Percentiles rank a stretch among this genome's conserved stretches.
Evolutionary conservation across 108 stramenopile species (phyloP).

Genomic region (Aurantiochytrium sp.): DNA sequence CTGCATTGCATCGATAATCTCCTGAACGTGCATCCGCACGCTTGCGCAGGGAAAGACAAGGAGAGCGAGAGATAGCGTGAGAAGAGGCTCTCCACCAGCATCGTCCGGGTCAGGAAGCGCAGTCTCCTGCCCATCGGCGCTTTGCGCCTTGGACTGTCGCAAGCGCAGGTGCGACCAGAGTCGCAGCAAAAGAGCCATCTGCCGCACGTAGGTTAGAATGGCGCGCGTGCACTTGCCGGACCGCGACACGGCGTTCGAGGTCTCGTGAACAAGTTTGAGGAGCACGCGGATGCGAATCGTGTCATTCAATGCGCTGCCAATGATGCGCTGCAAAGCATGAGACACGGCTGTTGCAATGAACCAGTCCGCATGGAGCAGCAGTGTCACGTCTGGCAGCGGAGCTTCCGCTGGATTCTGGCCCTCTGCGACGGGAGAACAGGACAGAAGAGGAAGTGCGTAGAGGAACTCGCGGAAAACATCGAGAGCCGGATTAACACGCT

Average conservation of each 20-base stretch:
- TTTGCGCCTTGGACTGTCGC: background rate
- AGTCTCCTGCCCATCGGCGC: background rate
- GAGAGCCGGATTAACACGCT: background rate
- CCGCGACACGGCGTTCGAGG: background rate
- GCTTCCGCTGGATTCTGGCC: background rate
- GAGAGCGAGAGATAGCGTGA: background rate
- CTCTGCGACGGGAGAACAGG: background rate
- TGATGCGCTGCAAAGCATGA: slow-evolving; percentile 2
- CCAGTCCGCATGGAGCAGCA: background rate
- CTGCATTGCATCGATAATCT: background rate
- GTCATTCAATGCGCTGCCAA: background rate
- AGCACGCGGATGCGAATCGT: background rate
- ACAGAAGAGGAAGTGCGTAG: background rate
- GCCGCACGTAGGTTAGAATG: background rate
- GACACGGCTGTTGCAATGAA: background rate
- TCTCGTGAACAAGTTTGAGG: background rate
- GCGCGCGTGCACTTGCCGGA: background rate
- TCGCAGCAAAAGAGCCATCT: background rate
- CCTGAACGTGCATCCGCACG: background rate
- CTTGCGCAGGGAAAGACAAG: background rate
- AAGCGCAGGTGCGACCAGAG: background rate
- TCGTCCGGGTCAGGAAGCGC: background rate
- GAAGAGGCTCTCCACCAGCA: background rate
- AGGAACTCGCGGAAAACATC: background rate
- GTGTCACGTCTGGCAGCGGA: background rate